Percentiles rank a stretch among this genome's conserved stretches.
Evolutionary conservation across 352 stramenopile species (phyloP).

Genomic region (Phytophthora constricta): DNA sequence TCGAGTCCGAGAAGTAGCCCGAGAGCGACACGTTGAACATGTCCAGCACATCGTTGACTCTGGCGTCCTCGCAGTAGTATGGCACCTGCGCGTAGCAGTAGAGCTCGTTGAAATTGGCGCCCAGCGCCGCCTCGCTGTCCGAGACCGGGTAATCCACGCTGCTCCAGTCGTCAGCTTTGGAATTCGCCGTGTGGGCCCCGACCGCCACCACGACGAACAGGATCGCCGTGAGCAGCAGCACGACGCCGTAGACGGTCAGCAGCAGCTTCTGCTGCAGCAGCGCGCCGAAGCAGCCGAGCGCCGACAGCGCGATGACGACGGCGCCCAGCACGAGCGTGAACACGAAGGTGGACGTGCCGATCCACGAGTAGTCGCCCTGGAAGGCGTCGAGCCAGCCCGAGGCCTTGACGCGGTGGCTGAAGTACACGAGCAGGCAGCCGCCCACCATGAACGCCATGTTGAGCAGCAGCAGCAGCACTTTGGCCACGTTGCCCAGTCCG

Average conservation of each 20-base stretch:
- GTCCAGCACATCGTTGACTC: slow-evolving; percentile 50
- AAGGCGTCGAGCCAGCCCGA: slow-evolving; percentile 81
- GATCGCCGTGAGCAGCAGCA: slow-evolving; percentile 63
- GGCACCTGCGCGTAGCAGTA: slow-evolving; percentile 84
- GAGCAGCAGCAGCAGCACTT: slow-evolving; percentile 80
- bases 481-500: slow-evolving; percentile 72
- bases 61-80: slow-evolving; percentile 74
- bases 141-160: slow-evolving; percentile 53
- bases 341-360: slow-evolving; percentile 66
- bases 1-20: slow-evolving; percentile 46
- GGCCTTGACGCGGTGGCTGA: slow-evolving; percentile 70
- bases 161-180: slow-evolving; percentile 60
- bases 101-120: slow-evolving; percentile 77
- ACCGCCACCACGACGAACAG: slow-evolving; percentile 76
- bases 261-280: slow-evolving; percentile 73
- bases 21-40: slow-evolving; percentile 62
- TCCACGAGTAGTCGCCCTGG: slow-evolving; percentile 70
- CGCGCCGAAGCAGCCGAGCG: slow-evolving; percentile 77
- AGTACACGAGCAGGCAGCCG: slow-evolving; percentile 82
- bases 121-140: slow-evolving; percentile 54
- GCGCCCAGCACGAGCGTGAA: slow-evolving; percentile 74
- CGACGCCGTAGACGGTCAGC: slow-evolving; percentile 69
- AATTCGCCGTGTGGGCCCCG: slow-evolving; percentile 59
- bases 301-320: slow-evolving; percentile 68
- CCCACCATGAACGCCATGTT: slow-evolving; percentile 87